Base-by-base conservation (phyloP, 257 asterid species). In the Prunella vulgaris region DNA sequence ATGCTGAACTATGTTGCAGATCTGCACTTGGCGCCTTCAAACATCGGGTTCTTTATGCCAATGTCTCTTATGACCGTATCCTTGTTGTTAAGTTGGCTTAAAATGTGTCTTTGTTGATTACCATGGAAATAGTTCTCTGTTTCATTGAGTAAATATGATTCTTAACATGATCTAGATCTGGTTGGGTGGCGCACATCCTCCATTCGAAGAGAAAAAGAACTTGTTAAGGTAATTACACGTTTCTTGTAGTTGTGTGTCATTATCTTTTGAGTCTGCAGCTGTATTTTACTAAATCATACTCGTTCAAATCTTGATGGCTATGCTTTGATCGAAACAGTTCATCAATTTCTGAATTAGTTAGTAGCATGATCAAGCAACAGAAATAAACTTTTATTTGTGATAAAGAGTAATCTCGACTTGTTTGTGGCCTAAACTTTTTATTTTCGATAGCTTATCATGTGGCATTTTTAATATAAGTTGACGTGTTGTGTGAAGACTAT, bases 131-230 rank as follows among this genome's bases (percentile, higher is more conserved):
- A 22, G n/a, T 73, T 77, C 70, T 71, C 13, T 72, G 68, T 73
- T 74, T 51, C 37, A 4, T 79, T 71, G 54, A 53, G 75, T 25
- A 7, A 38, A 49, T 59, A 54, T 71, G 60, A 65, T 76, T 69
- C 89, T 85, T 92, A 82, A 77, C 86, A 3, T 67, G 44, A 62
- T 76, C 69, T 64, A 91, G 97, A 93, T 85, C 77, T 89, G 96
- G 99, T 90, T 82, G 99, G 99, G 61, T 93, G 97, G 97, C 96
- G 99, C 40, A 93, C 97, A 38, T 87, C 97, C 24, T 93, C 97
- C 46, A 76, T 93, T 63, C 75, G 99, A 82, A 86, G 99, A 75
- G 97, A 87, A 84, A 78, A 71, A 5, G 92, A 93, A 82, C 96
- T 93, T 74, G 85, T 81, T 62, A 81, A 81, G 91, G 97, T 89